phyloP scores from a whole-genome alignment of 1,284 basidiomycete genomes.

The Cryptococcus maquisensis region DNA sequence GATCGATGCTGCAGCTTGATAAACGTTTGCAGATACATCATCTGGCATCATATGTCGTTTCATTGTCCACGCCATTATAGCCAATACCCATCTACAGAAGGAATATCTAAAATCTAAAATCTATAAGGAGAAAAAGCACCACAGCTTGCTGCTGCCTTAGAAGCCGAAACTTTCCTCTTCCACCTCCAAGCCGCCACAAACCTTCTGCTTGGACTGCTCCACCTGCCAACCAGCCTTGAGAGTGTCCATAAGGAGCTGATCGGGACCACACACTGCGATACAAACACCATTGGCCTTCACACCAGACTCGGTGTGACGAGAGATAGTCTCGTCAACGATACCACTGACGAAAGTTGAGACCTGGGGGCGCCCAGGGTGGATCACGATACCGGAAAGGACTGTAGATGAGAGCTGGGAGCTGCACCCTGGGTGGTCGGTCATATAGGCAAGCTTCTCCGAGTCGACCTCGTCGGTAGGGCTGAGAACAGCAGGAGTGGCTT shows the following conservation, averaged over 20 bases:
- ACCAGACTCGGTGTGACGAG: constrained; percentile 13
- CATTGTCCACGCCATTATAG: not conserved
- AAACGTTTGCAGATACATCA: too few relatives aligned
- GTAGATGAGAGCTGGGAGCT: constrained; percentile 3
- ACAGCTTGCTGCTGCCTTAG: constrained; percentile 7
- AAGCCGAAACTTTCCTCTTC: constrained; percentile 43
- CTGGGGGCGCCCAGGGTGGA: constrained; percentile 31
- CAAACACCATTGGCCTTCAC: constrained; percentile 28
- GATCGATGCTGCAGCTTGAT: too few relatives aligned
- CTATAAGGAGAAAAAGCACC: not conserved
- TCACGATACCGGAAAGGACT: constrained; percentile 22
- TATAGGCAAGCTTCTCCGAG: constrained; percentile 25
- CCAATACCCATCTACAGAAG: not conserved
- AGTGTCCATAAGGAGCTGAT: constrained; percentile 29
- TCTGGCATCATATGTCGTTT: not conserved
- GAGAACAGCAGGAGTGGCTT: not conserved
- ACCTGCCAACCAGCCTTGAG: constrained; percentile 26
- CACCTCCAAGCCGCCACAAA: constrained; percentile 40
- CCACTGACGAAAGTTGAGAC: constrained; percentile 19
- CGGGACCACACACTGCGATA: constrained; percentile 42
- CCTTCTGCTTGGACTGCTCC: constrained; percentile 22
- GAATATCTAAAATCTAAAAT: not conserved
- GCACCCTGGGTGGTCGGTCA: constrained; percentile 20
- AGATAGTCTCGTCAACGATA: constrained; percentile 26
- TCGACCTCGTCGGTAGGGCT: constrained; percentile 9